Percentiles rank a stretch among this genome's conserved stretches.
Conservation (phyloP, 345 rosid species). For the Gossypium mustelinum region DNA sequence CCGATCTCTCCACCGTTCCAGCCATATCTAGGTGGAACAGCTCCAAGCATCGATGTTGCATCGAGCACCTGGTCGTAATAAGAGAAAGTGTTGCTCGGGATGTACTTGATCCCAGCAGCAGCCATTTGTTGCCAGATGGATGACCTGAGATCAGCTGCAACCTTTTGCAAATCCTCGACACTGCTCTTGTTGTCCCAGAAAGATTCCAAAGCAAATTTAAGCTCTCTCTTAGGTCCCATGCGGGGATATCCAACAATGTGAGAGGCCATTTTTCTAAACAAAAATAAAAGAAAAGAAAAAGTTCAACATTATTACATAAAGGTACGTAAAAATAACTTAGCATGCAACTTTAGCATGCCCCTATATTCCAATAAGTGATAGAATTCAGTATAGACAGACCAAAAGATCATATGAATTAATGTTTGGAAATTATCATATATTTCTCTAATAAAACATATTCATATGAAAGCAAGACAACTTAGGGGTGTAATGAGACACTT, state of each 20-base stretch:
- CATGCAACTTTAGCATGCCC: no score
- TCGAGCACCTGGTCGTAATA: conserved; percentile 88
- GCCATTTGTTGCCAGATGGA: conserved; percentile 96
- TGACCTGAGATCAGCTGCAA: conserved; percentile 76
- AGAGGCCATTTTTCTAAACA: conserved; percentile 66
- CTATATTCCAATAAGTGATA: not conserved
- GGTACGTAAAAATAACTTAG: not conserved
- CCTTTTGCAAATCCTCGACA: conserved; percentile 83
- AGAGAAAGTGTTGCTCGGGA: conserved; percentile 95
- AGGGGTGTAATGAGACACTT: no score
- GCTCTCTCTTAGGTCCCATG: conserved; percentile 98
- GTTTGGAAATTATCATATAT: not conserved
- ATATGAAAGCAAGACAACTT: not conserved
- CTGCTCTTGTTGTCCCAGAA: conserved; percentile 97
- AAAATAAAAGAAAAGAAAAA: conserved; percentile 4
- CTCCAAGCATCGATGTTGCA: conserved; percentile 91
- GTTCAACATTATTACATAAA: conserved; percentile 18
- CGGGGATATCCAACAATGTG: conserved; percentile 99
- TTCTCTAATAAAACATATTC: not conserved
- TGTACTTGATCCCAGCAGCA: conserved; percentile 75
- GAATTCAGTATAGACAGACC: not conserved
- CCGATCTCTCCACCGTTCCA: conserved; percentile 87
- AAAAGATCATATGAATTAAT: not conserved
- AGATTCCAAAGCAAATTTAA: conserved; percentile 92
- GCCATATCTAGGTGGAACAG: conserved; percentile 84